Base-by-base conservation (phyloP, 1,284 basidiomycete genomes). In the Leccinum subatratum region DNA sequence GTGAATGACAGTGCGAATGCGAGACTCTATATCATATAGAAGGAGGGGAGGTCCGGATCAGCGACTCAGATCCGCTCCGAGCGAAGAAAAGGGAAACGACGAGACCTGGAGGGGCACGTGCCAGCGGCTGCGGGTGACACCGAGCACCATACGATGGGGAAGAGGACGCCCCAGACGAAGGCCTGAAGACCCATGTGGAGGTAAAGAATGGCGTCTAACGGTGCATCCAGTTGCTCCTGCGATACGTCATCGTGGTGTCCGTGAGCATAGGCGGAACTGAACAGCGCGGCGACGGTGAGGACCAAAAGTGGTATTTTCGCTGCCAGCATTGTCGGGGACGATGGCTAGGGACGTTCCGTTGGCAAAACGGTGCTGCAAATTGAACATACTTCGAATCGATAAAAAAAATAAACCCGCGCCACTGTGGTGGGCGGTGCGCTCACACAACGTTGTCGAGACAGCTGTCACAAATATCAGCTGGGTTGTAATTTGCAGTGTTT, bases 21-120 rank as follows among this genome's bases (percentile, higher is more conserved):
- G 16, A 83, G 78, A 64, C 82, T 83, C 88, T 95, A 77, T 64
- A n/a, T n/a, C n/a, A n/a, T n/a, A 18, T 42, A 63, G 11, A 5
- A 39, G 54, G 37, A 42, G 16, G 39, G 39, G 20, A 54, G 11
- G 45, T 51, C 12, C 48, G 14, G 51, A 54, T 54, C 51, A 54
- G 22, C 22, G 51, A 54, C 22, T 25, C 20, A 2, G 48, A 20
- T 51, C 42, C 25, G 8, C 11, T 39, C 4, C 20, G 45, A 42
- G 6, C 48, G 12, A 51, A 42, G 58, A 42, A 59, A 6, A n/a
- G 5, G 9, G n/a, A n/a, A n/a, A n/a, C n/a, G n/a, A n/a, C 74
- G 79, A 59, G 67, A 91, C 89, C 80, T 95, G 93, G 2, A 95
- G 76, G 4, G 94, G 93, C 59, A 95, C 92, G 77, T 95, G 93